Evolutionary conservation across 192 early-diverging fungal genomes (phyloP).

Genomic region (Mortierella alpina): DNA sequence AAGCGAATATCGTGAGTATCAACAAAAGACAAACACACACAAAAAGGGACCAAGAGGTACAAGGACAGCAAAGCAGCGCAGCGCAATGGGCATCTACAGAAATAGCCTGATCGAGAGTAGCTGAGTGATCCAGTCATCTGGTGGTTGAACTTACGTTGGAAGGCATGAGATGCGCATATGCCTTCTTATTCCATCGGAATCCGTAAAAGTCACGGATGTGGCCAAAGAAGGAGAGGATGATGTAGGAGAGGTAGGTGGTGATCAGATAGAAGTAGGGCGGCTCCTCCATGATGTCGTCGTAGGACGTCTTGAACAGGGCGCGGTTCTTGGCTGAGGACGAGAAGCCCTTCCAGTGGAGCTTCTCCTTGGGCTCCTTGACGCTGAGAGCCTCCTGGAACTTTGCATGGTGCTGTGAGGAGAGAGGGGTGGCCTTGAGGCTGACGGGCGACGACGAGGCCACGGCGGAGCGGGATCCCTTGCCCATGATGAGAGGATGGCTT

Average conservation of each 20-base stretch:
- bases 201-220: slow-evolving; percentile 94
- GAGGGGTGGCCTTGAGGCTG: slow-evolving; percentile 53
- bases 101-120: neutral
- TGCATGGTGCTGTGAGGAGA: slow-evolving; percentile 53
- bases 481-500: slow-evolving; percentile 25
- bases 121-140: neutral
- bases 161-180: slow-evolving; percentile 78
- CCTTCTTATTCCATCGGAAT: slow-evolving; percentile 76
- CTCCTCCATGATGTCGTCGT: slow-evolving; percentile 63
- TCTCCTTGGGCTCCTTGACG: slow-evolving; percentile 53
- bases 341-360: slow-evolving; percentile 56
- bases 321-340: slow-evolving; percentile 45
- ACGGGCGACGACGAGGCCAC: slow-evolving; percentile 31
- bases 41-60: neutral
- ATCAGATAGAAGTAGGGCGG: slow-evolving; percentile 88
- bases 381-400: slow-evolving; percentile 52
- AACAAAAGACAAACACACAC: neutral
- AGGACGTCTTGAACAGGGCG: slow-evolving; percentile 48
- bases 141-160: slow-evolving; percentile 66
- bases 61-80: slow-evolving; percentile 2
- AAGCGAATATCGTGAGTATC: too few species aligned
- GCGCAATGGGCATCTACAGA: neutral
- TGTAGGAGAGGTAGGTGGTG: slow-evolving; percentile 95
- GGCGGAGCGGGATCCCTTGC: slow-evolving; percentile 51
- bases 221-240: slow-evolving; percentile 93